Evolutionary conservation across 352 stramenopile genomes (phyloP).

Genomic region (Phytophthora ramorum): DNA sequence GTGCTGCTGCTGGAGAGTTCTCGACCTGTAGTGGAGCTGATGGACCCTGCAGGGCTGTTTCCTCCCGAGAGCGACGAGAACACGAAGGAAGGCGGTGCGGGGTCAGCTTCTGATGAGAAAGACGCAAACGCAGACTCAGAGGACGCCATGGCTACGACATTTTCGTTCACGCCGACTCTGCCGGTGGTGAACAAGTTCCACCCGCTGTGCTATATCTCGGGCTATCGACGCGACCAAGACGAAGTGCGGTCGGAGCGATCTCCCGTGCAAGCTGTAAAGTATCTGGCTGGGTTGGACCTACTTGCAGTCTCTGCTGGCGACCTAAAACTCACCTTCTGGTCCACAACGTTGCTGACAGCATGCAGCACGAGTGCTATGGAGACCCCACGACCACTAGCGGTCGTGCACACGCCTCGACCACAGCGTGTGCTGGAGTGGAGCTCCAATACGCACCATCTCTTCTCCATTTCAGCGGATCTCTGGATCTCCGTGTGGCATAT

Average conservation of each 20-base stretch:
- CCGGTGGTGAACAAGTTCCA: slow-evolving; percentile 76
- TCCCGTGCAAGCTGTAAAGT: slow-evolving; percentile 78
- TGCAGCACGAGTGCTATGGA: slow-evolving; percentile 69
- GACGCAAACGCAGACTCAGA: slow-evolving; percentile 10
- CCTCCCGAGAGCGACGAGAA: slow-evolving; percentile 38
- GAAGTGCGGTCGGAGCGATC: slow-evolving; percentile 78
- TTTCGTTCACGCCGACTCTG: slow-evolving; percentile 50
- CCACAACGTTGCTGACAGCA: slow-evolving; percentile 64
- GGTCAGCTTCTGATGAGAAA: slow-evolving; percentile 9
- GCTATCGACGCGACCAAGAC: slow-evolving; percentile 81
- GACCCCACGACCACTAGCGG: slow-evolving; percentile 62
- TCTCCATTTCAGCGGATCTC: slow-evolving; percentile 77
- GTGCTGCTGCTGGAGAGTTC: slow-evolving; percentile 70
- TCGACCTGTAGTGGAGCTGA: slow-evolving; percentile 72
- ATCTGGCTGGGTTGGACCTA: slow-evolving; percentile 62
- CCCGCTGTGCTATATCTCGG: slow-evolving; percentile 67
- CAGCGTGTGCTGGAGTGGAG: slow-evolving; percentile 83
- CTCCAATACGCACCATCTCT: slow-evolving; percentile 53
- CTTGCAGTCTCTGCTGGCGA: slow-evolving; percentile 77
- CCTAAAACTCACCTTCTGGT: slow-evolving; percentile 84
- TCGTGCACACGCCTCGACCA: slow-evolving; percentile 70
- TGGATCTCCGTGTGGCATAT: slow-evolving; percentile 75
- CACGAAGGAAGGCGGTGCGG: slow-evolving; percentile 7
- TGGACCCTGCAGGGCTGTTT: slow-evolving; percentile 58
- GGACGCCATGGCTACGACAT: slow-evolving; percentile 4